A percentile compares a stretch with the other conserved stretches of the same genome.
These are phyloP conservation scores for Westerdykella sp. DNA, from an alignment of 2,329 filamentous ascomycete species.

Conservation along the genomic window DNA sequence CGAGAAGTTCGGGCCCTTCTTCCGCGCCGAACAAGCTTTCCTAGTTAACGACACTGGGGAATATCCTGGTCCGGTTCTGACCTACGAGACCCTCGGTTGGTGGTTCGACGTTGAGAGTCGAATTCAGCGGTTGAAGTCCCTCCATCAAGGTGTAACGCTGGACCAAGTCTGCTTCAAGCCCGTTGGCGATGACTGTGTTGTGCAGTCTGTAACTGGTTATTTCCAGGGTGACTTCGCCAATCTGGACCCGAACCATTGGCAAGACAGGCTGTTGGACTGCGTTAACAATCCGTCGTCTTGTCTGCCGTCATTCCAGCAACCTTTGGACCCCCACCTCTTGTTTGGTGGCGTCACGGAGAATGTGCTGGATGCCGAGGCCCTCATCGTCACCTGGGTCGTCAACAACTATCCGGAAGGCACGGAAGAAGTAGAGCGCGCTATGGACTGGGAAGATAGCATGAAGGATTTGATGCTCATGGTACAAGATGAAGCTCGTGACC, in stretches of 20 bases:
- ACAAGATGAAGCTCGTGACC: conserved; percentile 69
- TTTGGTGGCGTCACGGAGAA: conserved; percentile 70
- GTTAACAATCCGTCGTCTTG: conserved; percentile 72
- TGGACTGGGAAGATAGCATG: conserved; percentile 83
- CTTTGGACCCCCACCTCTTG: conserved; percentile 76
- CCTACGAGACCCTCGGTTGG: conserved; percentile 83
- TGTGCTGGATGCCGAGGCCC: conserved; percentile 66
- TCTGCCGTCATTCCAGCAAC: conserved; percentile 81
- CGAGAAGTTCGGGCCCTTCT: conserved; percentile 88
- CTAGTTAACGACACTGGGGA: conserved; percentile 77
- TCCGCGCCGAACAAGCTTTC: conserved; percentile 87
- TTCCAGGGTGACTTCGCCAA: conserved; percentile 62
- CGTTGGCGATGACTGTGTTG: conserved; percentile 77
- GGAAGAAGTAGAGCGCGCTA: conserved; percentile 62
- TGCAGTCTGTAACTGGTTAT: conserved; percentile 89
- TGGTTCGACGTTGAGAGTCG: conserved; percentile 87
- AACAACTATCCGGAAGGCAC: conserved; percentile 76
- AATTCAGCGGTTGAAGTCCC: conserved; percentile 65
- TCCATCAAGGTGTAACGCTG: conserved; percentile 61
- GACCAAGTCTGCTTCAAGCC: conserved; percentile 93
- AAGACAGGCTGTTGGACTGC: conserved; percentile 64
- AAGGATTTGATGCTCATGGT: conserved; percentile 68
- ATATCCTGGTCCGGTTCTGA: conserved; percentile 69
- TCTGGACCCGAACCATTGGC: conserved; percentile 64
- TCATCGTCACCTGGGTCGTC: conserved; percentile 92